These are phyloP conservation scores for Mycotypha africana DNA, from an alignment of 371 early-diverging fungal genomes.

Conservation along the genomic window DNA sequence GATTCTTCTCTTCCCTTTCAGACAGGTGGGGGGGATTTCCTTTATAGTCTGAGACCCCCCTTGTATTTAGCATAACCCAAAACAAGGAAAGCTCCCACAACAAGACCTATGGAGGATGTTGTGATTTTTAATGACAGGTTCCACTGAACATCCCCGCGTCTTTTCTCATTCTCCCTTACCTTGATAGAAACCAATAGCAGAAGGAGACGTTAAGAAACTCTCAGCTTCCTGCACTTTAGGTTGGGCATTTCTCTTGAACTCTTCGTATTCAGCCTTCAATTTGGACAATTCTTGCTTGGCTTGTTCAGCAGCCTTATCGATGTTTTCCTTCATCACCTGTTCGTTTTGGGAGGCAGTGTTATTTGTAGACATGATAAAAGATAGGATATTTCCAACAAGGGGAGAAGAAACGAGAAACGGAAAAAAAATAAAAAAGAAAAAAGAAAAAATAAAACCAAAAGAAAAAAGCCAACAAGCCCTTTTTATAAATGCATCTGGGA, in stretches of 20 bases:
- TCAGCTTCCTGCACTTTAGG: constrained; percentile 37
- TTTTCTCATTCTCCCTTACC: constrained; percentile 12
- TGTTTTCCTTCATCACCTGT: constrained; percentile 12
- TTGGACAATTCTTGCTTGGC: constrained; percentile 30
- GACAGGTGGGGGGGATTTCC: no score
- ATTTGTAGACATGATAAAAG: no score
- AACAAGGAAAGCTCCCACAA: constrained; percentile 20
- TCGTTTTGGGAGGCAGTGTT: constrained; percentile 2
- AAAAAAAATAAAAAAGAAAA: background rate
- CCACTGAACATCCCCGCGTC: background rate
- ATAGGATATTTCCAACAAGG: no score
- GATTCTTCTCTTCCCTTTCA: no score
- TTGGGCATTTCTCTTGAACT: constrained; percentile 25
- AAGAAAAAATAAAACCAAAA: no score
- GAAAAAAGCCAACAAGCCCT: no score
- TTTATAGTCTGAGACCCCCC: constrained; percentile 11
- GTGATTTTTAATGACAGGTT: background rate
- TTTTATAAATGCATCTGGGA: no score
- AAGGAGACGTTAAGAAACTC: constrained; percentile 26
- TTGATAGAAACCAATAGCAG: constrained; percentile 38
- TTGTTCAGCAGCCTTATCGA: constrained; percentile 23
- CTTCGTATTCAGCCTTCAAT: constrained; percentile 32
- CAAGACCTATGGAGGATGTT: constrained; percentile 6
- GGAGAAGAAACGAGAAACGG: background rate
- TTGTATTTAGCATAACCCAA: constrained; percentile 23